Base-by-base conservation (phyloP, 2,329 filamentous ascomycete genomes). In the Ceratocystis lukuohia region DNA sequence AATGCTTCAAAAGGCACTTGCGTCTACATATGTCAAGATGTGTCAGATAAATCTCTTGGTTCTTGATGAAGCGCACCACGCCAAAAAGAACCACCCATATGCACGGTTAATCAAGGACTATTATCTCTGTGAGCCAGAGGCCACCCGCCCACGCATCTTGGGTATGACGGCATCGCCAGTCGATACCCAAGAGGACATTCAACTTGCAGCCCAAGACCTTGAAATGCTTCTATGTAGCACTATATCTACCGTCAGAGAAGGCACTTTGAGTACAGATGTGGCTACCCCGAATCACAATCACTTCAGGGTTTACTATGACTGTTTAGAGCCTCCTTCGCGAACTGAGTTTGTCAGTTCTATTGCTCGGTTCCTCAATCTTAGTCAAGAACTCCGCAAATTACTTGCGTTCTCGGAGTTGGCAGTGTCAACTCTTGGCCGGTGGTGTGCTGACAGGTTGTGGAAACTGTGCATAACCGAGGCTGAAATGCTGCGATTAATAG, bases 151-250 rank as follows among this genome's bases (percentile, higher is more conserved):
- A 3, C 87, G 86, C 46, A 86, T 99, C 22, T 88, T 99, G 70
- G 93, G 93, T 30, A 96, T 97, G 93, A 99, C 94, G 1, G 94
- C 94, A 6, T 97, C 94, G 0, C 94, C 94, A 0, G 87, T 96
- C 2, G 92, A 97, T 76, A 85, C 89, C 0, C 88, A 89, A 71
- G 82, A 83, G 0, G 86, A 96, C 70, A 81, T 96, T 33, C 78
- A 80, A 17, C 79, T 84, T 68, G 89, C 89, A 46, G 88, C 89
- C 0, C 77, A 78, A 68, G 84, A 89, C 65, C 81, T 99, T 0
- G 93, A 97, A 73, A 80, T 76, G 0, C 78, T 96, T 46, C 79
- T 99, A 1, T 83, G 94, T 72, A 88, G 87, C 73, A 85, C 87
- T 71, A 96, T 99, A 72, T 88, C 88, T 5, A 97, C 94, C 0